Evolutionary conservation across 805 yeast species (phyloP).

Genomic region (Candida sakaeoensis): DNA sequence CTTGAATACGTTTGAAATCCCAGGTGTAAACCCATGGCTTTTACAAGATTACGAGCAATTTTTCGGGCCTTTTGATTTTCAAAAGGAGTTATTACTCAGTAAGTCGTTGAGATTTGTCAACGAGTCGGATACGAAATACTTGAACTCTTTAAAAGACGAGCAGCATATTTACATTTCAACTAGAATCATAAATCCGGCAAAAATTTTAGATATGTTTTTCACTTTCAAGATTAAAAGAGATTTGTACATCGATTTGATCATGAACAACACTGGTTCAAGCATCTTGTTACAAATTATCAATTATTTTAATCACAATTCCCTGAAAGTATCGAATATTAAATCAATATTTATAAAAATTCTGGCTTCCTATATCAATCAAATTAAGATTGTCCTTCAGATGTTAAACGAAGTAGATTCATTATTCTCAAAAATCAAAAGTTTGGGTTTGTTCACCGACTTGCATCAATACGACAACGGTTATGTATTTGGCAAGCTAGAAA

Average conservation of each 20-base stretch:
- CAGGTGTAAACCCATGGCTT: conserved; percentile 4
- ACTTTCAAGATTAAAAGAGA: not conserved
- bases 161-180: conserved; percentile 7
- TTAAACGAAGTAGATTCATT: conserved; percentile 2
- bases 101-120: conserved; percentile 8
- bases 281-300: conserved; percentile 10
- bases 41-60: conserved; percentile 11
- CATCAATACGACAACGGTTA: conserved; percentile 9
- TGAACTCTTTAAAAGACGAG: conserved; percentile 3
- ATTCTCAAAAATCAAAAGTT: conserved; percentile 6
- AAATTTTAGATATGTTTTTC: conserved; percentile 6
- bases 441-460: conserved; percentile 10
- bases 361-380: conserved; percentile 7
- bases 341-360: conserved; percentile 8
- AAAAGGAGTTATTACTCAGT: conserved; percentile 6
- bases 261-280: conserved; percentile 10
- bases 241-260: conserved; percentile 10
- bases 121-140: not conserved
- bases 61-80: conserved; percentile 6
- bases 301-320: conserved; percentile 5
- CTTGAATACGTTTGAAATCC: not conserved
- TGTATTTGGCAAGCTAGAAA: conserved; percentile 4
- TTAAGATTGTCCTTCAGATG: conserved; percentile 4
- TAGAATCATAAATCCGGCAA: conserved; percentile 9
- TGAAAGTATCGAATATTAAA: not conserved